Conservation (phyloP, 371 early-diverging fungal species). For the Mucor piriformis region DNA sequence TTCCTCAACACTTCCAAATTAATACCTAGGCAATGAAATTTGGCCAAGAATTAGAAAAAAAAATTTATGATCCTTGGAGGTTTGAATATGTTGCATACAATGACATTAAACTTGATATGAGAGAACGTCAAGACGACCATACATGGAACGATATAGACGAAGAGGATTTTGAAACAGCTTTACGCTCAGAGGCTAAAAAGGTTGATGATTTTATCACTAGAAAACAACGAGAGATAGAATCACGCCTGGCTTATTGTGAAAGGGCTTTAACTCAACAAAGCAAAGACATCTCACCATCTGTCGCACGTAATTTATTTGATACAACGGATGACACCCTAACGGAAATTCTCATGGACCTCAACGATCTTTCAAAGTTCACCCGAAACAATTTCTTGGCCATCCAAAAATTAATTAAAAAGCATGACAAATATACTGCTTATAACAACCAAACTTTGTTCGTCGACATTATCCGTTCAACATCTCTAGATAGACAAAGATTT, state of each 20-base stretch:
- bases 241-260: constrained; percentile 81
- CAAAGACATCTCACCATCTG: constrained; percentile 22
- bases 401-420: constrained; percentile 87
- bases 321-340: constrained; percentile 79
- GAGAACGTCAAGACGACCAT: constrained; percentile 47
- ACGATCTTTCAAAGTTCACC: constrained; percentile 90
- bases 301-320: constrained; percentile 33
- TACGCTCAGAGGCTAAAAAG: constrained; percentile 91
- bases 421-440: constrained; percentile 64
- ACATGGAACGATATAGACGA: constrained; percentile 75
- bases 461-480: constrained; percentile 32
- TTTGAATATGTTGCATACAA: constrained; percentile 87
- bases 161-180: constrained; percentile 77
- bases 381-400: constrained; percentile 96
- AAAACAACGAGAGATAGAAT: constrained; percentile 88
- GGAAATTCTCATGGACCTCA: constrained; percentile 81
- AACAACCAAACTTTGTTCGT: constrained; percentile 31
- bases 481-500: constrained; percentile 58
- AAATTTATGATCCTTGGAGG: constrained; percentile 80
- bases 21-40: constrained; percentile 87
- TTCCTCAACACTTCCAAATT: neutral
- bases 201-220: constrained; percentile 55
- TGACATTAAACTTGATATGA: constrained; percentile 76
- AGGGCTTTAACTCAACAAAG: constrained; percentile 36
- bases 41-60: constrained; percentile 73